Evolutionary conservation across 164 flowering plant species (phyloP).

Genomic region (Cinnamomum chago): DNA sequence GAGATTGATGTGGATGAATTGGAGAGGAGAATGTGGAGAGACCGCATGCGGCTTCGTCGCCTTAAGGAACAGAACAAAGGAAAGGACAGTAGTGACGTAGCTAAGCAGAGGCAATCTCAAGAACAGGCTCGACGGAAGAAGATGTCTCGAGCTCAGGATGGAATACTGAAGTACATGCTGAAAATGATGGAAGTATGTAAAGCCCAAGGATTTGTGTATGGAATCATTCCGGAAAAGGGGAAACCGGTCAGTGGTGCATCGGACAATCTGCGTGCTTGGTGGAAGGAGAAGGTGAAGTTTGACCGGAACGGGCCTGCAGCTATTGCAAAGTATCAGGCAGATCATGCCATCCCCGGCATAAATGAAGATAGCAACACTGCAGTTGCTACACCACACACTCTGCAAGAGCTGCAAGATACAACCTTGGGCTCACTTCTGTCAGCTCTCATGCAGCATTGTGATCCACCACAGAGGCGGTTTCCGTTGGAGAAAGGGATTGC

Average conservation of each 20-base stretch:
- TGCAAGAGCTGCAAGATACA: slow-evolving; percentile 68
- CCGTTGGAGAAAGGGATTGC: slow-evolving; percentile 65
- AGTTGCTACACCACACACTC: slow-evolving; percentile 41
- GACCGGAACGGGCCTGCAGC: slow-evolving; percentile 90
- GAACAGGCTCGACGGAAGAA: slow-evolving; percentile 87
- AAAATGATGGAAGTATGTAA: slow-evolving; percentile 94
- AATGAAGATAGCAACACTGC: slow-evolving; percentile 26
- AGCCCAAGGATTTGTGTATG: slow-evolving; percentile 89
- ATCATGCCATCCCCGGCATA: slow-evolving; percentile 38
- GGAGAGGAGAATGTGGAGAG: slow-evolving; percentile 58
- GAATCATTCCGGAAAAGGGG: slow-evolving; percentile 86
- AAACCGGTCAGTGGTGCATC: slow-evolving; percentile 92
- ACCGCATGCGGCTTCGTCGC: slow-evolving; percentile 36
- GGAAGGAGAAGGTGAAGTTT: slow-evolving; percentile 86
- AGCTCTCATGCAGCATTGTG: slow-evolving; percentile 74
- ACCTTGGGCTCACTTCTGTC: slow-evolving; percentile 67
- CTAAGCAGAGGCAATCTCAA: slow-evolving; percentile 47
- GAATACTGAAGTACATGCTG: slow-evolving; percentile 76
- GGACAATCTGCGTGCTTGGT: slow-evolving; percentile 84
- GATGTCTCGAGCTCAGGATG: slow-evolving; percentile 90
- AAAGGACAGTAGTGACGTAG: slow-evolving; percentile 29
- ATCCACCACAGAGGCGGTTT: slow-evolving; percentile 69
- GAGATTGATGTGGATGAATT: slow-evolving; percentile 55
- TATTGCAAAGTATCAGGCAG: slow-evolving; percentile 59
- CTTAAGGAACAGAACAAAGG: slow-evolving; percentile 48